Base-by-base conservation (phyloP, 805 yeast genomes). In the Candida anglica region DNA sequence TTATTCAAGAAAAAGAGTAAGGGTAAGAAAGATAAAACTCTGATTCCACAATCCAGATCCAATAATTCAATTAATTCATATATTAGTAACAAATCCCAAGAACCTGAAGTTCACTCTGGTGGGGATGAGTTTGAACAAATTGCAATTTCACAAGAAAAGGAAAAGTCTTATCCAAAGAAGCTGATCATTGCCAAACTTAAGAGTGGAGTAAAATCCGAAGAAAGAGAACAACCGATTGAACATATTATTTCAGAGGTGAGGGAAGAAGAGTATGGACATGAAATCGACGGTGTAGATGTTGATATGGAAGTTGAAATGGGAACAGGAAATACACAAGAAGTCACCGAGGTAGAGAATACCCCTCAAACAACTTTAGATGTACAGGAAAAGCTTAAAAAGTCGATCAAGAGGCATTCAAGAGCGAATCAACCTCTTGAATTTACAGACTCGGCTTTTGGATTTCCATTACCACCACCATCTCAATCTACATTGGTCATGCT, bases 371-470 rank as follows among this genome's bases (percentile, higher is more conserved):
- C 71, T 1, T 50, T 50, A 19, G 71, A 66, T 27, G 64, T 67
- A 8, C 71, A 67, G 38, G 73, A 67, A 39, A 63, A 64, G 44
- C 50, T 67, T 40, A 64, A 63, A 32, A 63, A 61, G 41, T 58
- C 68, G 2, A 67, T 67, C 42, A 59, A 51, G 40, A 48, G 72
- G 28, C 53, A 66, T 2, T 64, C 71, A 4, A 52, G 47, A 30
- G 68, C 73, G 11, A 67, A 67, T 39, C 72, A 67, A 43, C 73
- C 73, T 0, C 64, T 66, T 19, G 69, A 64, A 39, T 67, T 67
- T 43, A 65, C 86, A 3, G 94, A 84, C 44, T 81, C 91, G 18
- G 91, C 94, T 2, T 84, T 85, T 61, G 95, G 95, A 3, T 85
- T 85, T 58, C 94, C 95, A 5, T 60, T 85, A 35, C 95, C 95